A percentile compares a stretch with the other conserved stretches of the same genome.
Conservation (phyloP, 306 rosid species). For the Corylus heterophylla region DNA sequence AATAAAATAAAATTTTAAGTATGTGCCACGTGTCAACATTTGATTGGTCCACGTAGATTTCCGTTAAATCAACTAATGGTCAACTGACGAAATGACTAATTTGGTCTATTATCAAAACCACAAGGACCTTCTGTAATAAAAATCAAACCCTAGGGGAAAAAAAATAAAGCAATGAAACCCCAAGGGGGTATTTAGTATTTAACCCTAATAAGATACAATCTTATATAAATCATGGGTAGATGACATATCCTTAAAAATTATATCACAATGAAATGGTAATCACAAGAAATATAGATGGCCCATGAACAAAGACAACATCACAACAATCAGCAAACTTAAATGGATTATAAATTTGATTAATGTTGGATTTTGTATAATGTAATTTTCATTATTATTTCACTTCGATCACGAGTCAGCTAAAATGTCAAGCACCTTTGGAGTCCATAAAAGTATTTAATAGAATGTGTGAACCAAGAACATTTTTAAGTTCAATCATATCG, state of each 20-base stretch:
- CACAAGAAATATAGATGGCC: background rate
- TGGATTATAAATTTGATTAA: slow-evolving; percentile 16
- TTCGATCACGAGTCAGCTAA: slow-evolving; percentile 12
- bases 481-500: background rate
- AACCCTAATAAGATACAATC: background rate
- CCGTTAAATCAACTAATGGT: too few species aligned
- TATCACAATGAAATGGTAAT: background rate
- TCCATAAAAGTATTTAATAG: background rate
- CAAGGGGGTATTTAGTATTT: too few species aligned
- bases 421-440: slow-evolving; percentile 8
- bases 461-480: background rate
- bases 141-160: too few species aligned
- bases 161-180: too few species aligned
- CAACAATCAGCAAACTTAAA: slow-evolving; percentile 24
- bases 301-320: background rate
- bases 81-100: too few species aligned
- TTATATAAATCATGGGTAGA: background rate
- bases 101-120: too few species aligned
- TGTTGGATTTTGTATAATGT: slow-evolving; percentile 5
- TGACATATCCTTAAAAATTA: background rate
- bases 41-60: too few species aligned
- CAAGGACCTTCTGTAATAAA: too few species aligned
- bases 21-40: too few species aligned
- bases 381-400: slow-evolving; percentile 4
- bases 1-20: too few species aligned